Evolutionary conservation across 129 eudicot genomes (phyloP).

Genomic region (Flaveria brownii): DNA sequence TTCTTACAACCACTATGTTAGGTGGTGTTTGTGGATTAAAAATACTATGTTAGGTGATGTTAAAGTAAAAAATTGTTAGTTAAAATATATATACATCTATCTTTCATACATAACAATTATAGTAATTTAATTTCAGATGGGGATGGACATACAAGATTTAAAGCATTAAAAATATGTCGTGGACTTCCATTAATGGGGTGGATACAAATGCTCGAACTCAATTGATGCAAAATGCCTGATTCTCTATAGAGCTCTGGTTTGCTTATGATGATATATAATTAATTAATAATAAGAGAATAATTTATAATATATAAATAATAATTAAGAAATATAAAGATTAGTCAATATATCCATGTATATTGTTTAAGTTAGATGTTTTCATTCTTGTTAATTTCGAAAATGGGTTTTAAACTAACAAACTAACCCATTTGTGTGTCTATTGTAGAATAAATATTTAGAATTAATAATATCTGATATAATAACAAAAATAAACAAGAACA

Average conservation of each 20-base stretch:
- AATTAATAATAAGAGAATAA: slow-evolving; percentile 1
- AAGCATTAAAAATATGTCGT: slow-evolving; percentile 17
- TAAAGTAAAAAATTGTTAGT: too few species aligned
- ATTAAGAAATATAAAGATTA: background rate
- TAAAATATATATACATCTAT: too few species aligned
- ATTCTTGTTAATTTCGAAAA: slow-evolving; percentile 15
- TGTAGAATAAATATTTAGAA: too few species aligned
- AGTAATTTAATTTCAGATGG: slow-evolving; percentile 26
- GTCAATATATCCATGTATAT: slow-evolving; percentile 9
- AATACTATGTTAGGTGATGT: too few species aligned
- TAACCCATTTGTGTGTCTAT: slow-evolving; percentile 3
- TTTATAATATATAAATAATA: background rate
- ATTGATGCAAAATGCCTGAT: slow-evolving; percentile 21
- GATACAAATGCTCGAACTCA: slow-evolving; percentile 26
- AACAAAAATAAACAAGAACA: too few species aligned
- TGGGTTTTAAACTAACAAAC: slow-evolving; percentile 22
- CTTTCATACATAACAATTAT: background rate
- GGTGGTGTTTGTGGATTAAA: too few species aligned
- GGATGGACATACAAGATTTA: slow-evolving; percentile 17
- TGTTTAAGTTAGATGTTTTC: slow-evolving; percentile 13
- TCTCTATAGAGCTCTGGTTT: slow-evolving; percentile 24
- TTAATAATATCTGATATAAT: too few species aligned
- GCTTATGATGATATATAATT: slow-evolving; percentile 19
- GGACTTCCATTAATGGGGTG: slow-evolving; percentile 20
- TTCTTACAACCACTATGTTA: too few species aligned